Percentiles rank a stretch among this genome's conserved stretches.
Conservation (phyloP, 345 rosid genomes). For the Anastatica hierochuntica region DNA sequence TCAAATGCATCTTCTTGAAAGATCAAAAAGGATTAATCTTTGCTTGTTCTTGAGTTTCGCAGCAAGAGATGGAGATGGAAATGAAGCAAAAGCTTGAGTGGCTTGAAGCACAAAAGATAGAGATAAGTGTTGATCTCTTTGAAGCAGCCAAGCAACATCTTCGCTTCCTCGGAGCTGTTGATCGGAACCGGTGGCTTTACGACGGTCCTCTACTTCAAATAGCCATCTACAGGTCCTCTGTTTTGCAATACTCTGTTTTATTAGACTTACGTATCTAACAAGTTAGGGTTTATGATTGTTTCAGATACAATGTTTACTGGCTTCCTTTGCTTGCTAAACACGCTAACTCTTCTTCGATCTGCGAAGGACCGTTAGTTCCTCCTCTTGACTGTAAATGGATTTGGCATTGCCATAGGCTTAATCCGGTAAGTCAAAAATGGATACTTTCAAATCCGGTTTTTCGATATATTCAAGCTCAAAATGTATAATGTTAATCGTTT, state of each 20-base stretch:
- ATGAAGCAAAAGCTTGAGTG: conserved; percentile 49
- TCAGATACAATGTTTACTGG: conserved; percentile 89
- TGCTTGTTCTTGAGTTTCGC: too few species aligned
- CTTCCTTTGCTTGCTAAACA: conserved; percentile 81
- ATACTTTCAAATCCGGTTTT: not conserved
- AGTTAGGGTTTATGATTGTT: not conserved
- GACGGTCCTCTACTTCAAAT: conserved; percentile 56
- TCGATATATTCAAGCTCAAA: not conserved
- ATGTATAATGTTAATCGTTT: not conserved
- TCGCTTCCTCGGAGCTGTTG: conserved; percentile 64
- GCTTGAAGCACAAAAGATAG: conserved; percentile 64
- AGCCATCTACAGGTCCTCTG: conserved; percentile 49
- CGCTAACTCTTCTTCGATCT: conserved; percentile 23
- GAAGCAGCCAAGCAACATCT: conserved; percentile 70
- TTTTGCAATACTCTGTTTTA: not conserved
- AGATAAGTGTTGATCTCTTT: conserved; percentile 47
- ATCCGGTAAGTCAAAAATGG: conserved; percentile 40
- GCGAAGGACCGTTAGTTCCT: conserved; percentile 62
- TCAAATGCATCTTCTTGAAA: conserved; percentile 2
- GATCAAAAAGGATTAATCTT: too few species aligned
- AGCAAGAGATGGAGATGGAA: conserved; percentile 25
- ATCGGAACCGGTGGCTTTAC: conserved; percentile 64
- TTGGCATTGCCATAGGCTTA: conserved; percentile 98
- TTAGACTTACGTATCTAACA: not conserved
- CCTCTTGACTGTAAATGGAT: conserved; percentile 98